Evolutionary conservation across 768 basidiomycete species (phyloP).

Genomic region (Phlebiopsis gigantea): DNA sequence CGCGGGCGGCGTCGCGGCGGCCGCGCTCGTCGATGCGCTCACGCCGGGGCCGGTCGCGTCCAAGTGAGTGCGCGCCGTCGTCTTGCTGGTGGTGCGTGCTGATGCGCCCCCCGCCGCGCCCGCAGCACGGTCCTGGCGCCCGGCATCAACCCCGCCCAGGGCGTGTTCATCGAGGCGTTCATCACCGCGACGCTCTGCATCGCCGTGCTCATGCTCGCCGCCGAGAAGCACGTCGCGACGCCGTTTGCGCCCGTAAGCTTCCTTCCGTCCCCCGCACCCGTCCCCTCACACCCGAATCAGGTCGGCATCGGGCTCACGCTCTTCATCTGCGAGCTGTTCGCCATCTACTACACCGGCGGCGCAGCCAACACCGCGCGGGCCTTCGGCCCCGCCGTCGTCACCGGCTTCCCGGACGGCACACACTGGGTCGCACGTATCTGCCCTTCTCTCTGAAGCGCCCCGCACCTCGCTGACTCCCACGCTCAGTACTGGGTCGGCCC

Average conservation of each 20-base stretch:
- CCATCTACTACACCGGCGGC: slow-evolving; percentile 58
- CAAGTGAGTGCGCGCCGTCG: slow-evolving; percentile 34
- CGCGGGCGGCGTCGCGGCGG: slow-evolving; percentile 52
- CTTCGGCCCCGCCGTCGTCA: slow-evolving; percentile 64
- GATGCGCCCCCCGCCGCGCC: too few species aligned
- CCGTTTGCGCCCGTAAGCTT: slow-evolving; percentile 56
- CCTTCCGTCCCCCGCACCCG: not conserved
- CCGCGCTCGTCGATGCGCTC: slow-evolving; percentile 47
- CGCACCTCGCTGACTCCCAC: not conserved
- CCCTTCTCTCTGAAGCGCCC: slow-evolving; percentile 2
- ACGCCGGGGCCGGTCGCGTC: slow-evolving; percentile 49
- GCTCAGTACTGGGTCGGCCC: slow-evolving; percentile 69
- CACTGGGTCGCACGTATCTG: slow-evolving; percentile 63
- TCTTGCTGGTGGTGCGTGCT: not conserved
- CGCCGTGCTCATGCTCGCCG: slow-evolving; percentile 67
- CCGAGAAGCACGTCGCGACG: slow-evolving; percentile 61
- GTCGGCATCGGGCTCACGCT: slow-evolving; percentile 62
- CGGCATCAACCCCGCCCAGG: slow-evolving; percentile 49
- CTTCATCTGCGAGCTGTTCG: slow-evolving; percentile 60
- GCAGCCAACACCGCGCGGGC: slow-evolving; percentile 65
- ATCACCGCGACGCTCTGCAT: slow-evolving; percentile 54
- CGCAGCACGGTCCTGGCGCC: slow-evolving; percentile 42
- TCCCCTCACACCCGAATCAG: slow-evolving; percentile 25
- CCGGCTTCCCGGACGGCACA: slow-evolving; percentile 42
- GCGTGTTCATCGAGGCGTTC: slow-evolving; percentile 73